Evolutionary conservation across 2,329 filamentous ascomycete genomes (phyloP).

Genomic region (Ophiostoma populinum): DNA sequence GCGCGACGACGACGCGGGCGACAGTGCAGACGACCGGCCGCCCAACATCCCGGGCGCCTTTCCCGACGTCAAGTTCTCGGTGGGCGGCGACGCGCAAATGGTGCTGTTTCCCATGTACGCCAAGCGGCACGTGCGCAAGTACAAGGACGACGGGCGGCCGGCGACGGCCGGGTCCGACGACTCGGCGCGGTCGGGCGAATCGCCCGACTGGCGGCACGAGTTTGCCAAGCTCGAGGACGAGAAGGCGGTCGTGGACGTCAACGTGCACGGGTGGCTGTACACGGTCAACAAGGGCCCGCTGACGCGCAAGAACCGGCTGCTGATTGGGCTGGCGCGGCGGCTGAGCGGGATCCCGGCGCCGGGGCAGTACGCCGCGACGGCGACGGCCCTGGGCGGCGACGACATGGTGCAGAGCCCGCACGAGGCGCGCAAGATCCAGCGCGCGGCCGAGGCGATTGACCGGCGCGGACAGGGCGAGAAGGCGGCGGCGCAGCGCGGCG

Average conservation of each 20-base stretch:
- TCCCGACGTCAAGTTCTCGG: constrained; percentile 66
- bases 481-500: constrained; percentile 50
- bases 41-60: constrained; percentile 56
- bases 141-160: constrained; percentile 13
- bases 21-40: constrained; percentile 19
- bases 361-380: constrained; percentile 19
- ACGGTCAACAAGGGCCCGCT: constrained; percentile 69
- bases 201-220: constrained; percentile 50
- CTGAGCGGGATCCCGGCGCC: constrained; percentile 73
- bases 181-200: background rate
- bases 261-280: constrained; percentile 93
- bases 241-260: constrained; percentile 77
- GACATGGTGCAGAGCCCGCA: constrained; percentile 24
- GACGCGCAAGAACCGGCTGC: constrained; percentile 68
- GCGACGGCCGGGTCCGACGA: background rate
- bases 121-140: constrained; percentile 51
- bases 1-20: constrained; percentile 18
- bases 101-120: constrained; percentile 91
- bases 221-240: constrained; percentile 70
- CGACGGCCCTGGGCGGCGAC: constrained; percentile 5
- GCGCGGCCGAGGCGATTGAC: constrained; percentile 63
- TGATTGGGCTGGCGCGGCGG: constrained; percentile 73
- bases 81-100: constrained; percentile 76
- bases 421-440: constrained; percentile 49
- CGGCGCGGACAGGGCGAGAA: constrained; percentile 54